Evolutionary conservation across 164 flowering plant species (phyloP).

Genomic region (Chimonanthus praecox): DNA sequence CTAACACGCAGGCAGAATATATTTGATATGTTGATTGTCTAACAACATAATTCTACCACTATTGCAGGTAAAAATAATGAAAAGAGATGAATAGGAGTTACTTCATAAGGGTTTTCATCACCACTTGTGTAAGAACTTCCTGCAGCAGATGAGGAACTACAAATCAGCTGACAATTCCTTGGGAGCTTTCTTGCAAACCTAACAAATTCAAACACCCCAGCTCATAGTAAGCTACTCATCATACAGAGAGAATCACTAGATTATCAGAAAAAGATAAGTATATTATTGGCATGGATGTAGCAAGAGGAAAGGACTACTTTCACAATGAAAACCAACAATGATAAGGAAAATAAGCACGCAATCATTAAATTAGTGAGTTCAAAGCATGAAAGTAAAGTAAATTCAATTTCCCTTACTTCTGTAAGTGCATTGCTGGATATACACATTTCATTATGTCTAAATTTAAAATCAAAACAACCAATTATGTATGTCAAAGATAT

Average conservation of each 20-base stretch:
- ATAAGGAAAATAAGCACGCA: not conserved
- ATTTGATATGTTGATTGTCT: not conserved
- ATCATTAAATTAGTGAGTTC: not conserved
- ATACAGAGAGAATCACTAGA: not conserved
- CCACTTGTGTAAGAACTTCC: constrained; percentile 61
- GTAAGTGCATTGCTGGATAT: not conserved
- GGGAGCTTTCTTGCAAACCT: constrained; percentile 32
- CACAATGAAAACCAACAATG: not conserved
- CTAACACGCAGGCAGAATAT: constrained; percentile 19
- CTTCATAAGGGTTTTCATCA: constrained; percentile 82
- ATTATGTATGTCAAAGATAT: not conserved
- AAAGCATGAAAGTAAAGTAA: not conserved
- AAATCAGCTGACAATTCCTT: constrained; percentile 23
- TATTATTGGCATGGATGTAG: not conserved
- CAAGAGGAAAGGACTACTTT: not conserved
- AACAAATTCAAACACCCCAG: not conserved
- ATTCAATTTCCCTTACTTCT: not conserved
- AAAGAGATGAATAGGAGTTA: constrained; percentile 12
- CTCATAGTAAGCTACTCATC: not conserved
- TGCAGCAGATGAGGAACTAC: constrained; percentile 68
- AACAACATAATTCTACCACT: not conserved
- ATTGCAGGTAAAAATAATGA: not conserved
- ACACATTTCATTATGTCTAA: not conserved
- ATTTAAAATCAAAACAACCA: not conserved
- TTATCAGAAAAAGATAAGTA: not conserved